phyloP scores from a whole-genome alignment of 2,329 filamentous ascomycete species.

The Aspergillus japonicus region DNA sequence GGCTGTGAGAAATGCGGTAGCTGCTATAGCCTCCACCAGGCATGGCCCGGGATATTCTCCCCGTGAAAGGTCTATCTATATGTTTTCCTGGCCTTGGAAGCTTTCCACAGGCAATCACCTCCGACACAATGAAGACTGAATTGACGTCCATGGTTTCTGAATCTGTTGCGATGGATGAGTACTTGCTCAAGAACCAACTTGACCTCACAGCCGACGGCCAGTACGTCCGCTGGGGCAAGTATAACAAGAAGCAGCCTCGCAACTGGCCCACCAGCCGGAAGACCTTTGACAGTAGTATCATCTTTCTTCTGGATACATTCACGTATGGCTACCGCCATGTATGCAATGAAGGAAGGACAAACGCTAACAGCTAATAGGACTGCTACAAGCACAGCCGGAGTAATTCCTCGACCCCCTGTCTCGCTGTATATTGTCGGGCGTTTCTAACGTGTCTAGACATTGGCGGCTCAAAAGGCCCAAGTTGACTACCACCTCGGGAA shows the following conservation, averaged over 20 bases:
- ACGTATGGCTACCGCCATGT: background rate
- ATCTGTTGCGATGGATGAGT: background rate
- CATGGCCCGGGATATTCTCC: background rate
- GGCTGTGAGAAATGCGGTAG: background rate
- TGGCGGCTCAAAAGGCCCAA: background rate
- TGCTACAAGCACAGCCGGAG: slow-evolving; percentile 3
- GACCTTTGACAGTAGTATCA: background rate
- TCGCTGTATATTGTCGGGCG: background rate
- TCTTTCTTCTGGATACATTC: slow-evolving; percentile 3
- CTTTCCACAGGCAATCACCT: background rate
- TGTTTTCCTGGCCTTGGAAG: background rate
- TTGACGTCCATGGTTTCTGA: background rate
- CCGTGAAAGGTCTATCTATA: background rate
- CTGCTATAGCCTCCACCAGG: background rate
- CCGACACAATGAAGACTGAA: background rate
- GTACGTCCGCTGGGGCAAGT: slow-evolving; percentile 2
- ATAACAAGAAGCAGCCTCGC: slow-evolving; percentile 2
- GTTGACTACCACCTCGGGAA: background rate
- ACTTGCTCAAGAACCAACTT: background rate
- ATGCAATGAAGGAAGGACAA: background rate
- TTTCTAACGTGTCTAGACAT: background rate
- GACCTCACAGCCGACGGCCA: slow-evolving; percentile 4
- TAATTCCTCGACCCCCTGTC: background rate
- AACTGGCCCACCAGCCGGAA: slow-evolving; percentile 1
- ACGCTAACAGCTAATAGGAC: slow-evolving; percentile 1